Evolutionary conservation across 805 yeast genomes (phyloP), one percentile per base, ranked within the genome.

Genomic region (Myxozyma monticola): DNA sequence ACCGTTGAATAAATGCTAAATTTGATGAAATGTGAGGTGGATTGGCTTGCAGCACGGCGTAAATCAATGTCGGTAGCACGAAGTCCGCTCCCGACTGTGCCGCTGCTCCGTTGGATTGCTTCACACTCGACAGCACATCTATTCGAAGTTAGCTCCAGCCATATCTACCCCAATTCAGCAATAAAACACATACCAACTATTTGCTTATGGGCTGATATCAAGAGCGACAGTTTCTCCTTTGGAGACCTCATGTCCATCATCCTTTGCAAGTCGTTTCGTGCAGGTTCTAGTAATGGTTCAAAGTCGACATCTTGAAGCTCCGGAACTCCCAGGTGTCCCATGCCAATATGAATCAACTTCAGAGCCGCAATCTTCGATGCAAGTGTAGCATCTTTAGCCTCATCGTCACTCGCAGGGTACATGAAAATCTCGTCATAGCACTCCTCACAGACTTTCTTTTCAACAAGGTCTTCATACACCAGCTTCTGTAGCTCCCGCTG

Each of bases 21-120:
- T 70, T 71, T 20, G 66, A 65, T 63, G 68, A 67, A 45, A 70
- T 52, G 46, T 67, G 57, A 1, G 68, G 63, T n/a, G 62, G 57
- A 24, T 62, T 57, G 35, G 62, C 61, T 35, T 62, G 59, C 15
- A 69, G 60, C 20, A 71, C 56, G 5, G 68, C 51, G 48, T 60
- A 68, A 8, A 72, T 65, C 25, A 72, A 64, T 4, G 68, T 60
- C 1, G 76, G 76, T 3, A 72, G 58, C 17, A 72, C 60, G 14
- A 63, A 49, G 48, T 72, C 76, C 4, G 76, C 76, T 12, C 66
- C 45, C 31, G 54, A 37, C 12, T 36, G 39, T 44, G 61, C 22
- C 48, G 45, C 43, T 59, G 52, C 3, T 62, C 64, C 37, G 17
- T 34, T 42, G n/a, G 34, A n/a, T 30, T 37, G 37, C 36, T 39